Evolutionary conservation across 306 rosid species (phyloP), one percentile per base, ranked within the genome.

Genomic region (Oxytropis ochrocephala): DNA sequence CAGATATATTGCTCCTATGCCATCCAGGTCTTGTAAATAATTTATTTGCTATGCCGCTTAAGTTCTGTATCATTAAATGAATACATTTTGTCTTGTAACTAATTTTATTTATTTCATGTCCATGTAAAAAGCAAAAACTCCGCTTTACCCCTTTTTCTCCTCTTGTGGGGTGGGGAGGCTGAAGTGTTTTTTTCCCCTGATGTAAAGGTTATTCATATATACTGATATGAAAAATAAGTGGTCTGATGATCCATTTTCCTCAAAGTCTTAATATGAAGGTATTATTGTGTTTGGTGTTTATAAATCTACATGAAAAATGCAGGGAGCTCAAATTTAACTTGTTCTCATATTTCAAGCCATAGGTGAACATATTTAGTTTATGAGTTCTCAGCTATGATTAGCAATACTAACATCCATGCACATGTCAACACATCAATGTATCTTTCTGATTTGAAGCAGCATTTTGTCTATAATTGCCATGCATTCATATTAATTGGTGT

Each of bases 21-120:
- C 96, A 90, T 84, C 94, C 91, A 85, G 96, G 96, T 90, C 70
- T 51, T 70, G 47, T 63, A 42, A 38, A 56, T 32, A 7, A 42
- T 53, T 55, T 5, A 47, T 38, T 29, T 13, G 47, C 14, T 55
- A 1, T 50, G 14, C 41, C 47, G 9, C 38, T 19, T n/a, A 57
- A 61, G 53, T 64, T 14, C 47, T 38, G 65, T 67, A 5, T 27
- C 8, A 64, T 4, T 54, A 18, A 16, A 19, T 13, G 5, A 43
- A 27, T 42, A 18, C 30, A 10, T 75, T 70, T 19, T 7, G 16
- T 36, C 3, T 13, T 42, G 65, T 50, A 41, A 39, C 63, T 24
- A 24, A 24, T 44, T 64, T 13, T 49, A 10, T 64, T 13, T 49
- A 10, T 70, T 54, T 46, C 5, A 6, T 38, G 64, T 4, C 73